A percentile compares a stretch with the other conserved stretches of the same genome.
Conservation (phyloP, 2,329 filamentous ascomycete genomes). For the Raffaelea albimanens region DNA sequence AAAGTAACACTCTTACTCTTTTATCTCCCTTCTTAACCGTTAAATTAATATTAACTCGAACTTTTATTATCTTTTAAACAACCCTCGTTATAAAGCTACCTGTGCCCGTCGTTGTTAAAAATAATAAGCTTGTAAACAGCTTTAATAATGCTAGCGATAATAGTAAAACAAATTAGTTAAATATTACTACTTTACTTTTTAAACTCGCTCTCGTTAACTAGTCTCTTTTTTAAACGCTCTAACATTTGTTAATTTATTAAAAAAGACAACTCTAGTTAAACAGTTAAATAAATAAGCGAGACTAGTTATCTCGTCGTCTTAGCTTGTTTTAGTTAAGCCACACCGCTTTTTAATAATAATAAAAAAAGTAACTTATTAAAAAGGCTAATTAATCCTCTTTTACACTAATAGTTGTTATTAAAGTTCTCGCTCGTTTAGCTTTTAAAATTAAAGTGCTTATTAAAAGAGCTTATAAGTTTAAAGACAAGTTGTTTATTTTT, state of each 20-base stretch:
- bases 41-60: background rate
- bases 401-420: background rate
- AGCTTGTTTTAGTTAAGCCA: background rate
- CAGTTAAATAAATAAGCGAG: background rate
- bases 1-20: too few relatives aligned
- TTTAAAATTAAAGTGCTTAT: too few relatives aligned
- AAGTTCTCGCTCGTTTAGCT: too few relatives aligned
- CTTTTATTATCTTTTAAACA: background rate
- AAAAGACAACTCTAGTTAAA: background rate
- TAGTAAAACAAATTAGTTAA: background rate
- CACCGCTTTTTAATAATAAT: background rate
- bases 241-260: too few relatives aligned
- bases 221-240: too few relatives aligned
- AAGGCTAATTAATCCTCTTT: background rate
- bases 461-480: too few relatives aligned
- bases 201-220: background rate
- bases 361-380: background rate
- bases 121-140: too few relatives aligned
- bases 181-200: background rate
- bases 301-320: background rate
- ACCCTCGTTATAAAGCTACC: background rate
- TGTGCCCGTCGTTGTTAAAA: background rate
- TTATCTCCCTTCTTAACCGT: too few relatives aligned
- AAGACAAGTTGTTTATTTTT: too few relatives aligned
- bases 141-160: too few relatives aligned